A percentile compares a stretch with the other conserved stretches of the same genome.
phyloP scores from a whole-genome alignment of 345 rosid genomes.

The Gossypium herbaceum region DNA sequence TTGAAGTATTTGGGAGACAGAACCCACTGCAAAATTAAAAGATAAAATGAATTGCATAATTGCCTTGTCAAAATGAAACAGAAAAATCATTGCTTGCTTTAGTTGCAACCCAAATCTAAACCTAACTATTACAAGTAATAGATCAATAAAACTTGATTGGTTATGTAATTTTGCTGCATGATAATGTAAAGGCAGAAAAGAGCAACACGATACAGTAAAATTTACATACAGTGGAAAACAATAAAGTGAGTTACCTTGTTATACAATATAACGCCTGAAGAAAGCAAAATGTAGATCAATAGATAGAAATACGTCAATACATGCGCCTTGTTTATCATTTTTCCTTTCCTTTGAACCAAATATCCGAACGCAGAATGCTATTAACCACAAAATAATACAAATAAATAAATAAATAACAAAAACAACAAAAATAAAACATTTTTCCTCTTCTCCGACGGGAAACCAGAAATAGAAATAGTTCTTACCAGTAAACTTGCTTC shows the following conservation, averaged over 20 bases:
- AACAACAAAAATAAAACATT: neutral
- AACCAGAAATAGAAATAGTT: neutral
- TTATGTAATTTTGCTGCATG: neutral
- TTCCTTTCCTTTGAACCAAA: conserved; percentile 19
- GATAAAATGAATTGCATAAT: too few relatives aligned
- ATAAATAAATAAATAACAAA: neutral
- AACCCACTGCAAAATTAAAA: conserved; percentile 75
- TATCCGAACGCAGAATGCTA: neutral
- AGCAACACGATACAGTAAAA: neutral
- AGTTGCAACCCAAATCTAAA: neutral
- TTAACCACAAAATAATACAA: neutral
- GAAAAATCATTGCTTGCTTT: neutral
- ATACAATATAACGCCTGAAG: conserved; percentile 72
- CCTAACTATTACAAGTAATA: neutral
- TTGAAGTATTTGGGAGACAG: conserved; percentile 88
- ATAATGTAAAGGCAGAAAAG: neutral
- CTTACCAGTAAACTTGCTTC: neutral
- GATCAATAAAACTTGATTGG: neutral
- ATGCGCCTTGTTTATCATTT: conserved; percentile 69
- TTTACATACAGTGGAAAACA: neutral
- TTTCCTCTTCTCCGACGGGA: neutral
- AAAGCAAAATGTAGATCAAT: conserved; percentile 36
- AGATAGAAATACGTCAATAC: conserved; percentile 81
- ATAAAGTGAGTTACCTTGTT: conserved; percentile 59
- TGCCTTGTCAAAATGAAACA: neutral